Base-by-base conservation (phyloP, 2,329 filamentous ascomycete species). In the Fusarium udum region DNA sequence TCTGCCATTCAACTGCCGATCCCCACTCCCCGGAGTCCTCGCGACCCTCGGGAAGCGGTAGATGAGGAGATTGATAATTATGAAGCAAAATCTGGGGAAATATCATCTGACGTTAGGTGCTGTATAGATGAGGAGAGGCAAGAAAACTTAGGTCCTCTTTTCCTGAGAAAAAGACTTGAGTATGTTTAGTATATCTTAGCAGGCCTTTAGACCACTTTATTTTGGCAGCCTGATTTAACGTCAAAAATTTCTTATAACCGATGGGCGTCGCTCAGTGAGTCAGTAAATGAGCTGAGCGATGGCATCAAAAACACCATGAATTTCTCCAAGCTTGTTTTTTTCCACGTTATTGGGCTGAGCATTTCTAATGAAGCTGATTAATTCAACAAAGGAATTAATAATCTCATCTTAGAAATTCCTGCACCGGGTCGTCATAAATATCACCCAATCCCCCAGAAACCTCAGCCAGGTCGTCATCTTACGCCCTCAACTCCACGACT, bases 401-500 rank as follows among this genome's bases (percentile, higher is more conserved):
- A 72, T 48, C 2, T 10, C 20, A 26, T 24, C 6, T 24, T 40
- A 32, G 6, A 45, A 32, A n/a, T 42, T 18, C 22, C 46, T 64
- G 28, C n/a, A 20, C 22, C 34, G 46, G 51, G 64, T 40, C 64
- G 59, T 70, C 67, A 69, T 40, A 64, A 55, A n/a, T 49, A 69
- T 64, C 31, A 45, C 42, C 18, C 15, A 24, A 53, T 32, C 40
- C 66, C 43, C 46, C 24, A 37, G 39, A 40, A 24, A 24, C 37
- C 15, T 22, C 43, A 69, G 52, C 55, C 53, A 18, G 45, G 71
- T 42, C 70, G 66, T 69, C 69, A 72, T 65, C 36, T 57, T 37
- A 73, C 53, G n/a, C 48, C 39, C 52, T 52, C 68, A 71, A 74
- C 59, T 64, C 64, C 64, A 64, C 36, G 55, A 53, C 32, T 15